Evolutionary conservation across 164 flowering plant genomes (phyloP).

Genomic region (Stephania cephalantha): DNA sequence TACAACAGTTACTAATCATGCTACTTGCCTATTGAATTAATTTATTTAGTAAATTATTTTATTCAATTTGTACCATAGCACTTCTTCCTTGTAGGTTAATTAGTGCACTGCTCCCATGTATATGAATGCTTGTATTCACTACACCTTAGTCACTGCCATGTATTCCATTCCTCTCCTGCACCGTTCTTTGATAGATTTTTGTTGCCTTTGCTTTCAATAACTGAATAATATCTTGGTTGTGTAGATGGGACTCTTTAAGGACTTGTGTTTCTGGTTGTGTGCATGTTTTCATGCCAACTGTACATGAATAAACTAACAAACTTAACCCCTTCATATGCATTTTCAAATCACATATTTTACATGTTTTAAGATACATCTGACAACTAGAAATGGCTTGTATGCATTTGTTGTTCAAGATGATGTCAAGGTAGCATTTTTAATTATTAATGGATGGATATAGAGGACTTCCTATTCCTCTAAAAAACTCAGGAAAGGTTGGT

Average conservation of each 20-base stretch:
- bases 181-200: neutral
- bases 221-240: neutral
- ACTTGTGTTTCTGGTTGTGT: too few relatives aligned
- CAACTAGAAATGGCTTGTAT: too few relatives aligned
- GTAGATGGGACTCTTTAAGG: neutral
- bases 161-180: neutral
- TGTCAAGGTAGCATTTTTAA: too few relatives aligned
- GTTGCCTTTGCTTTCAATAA: neutral
- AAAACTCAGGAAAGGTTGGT: too few relatives aligned
- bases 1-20: neutral
- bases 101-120: neutral
- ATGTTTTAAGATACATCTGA: too few relatives aligned
- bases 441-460: too few relatives aligned
- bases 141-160: neutral
- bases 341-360: too few relatives aligned
- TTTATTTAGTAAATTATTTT: constrained; percentile 13
- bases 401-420: too few relatives aligned
- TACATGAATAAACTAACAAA: too few relatives aligned
- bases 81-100: constrained; percentile 7
- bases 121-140: neutral
- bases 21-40: neutral
- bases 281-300: too few relatives aligned
- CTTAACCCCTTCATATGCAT: too few relatives aligned
- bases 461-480: too few relatives aligned
- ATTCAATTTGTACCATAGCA: constrained; percentile 20